phyloP scores from a whole-genome alignment of 2,329 filamentous ascomycete species.

The Fusarium sp. region DNA sequence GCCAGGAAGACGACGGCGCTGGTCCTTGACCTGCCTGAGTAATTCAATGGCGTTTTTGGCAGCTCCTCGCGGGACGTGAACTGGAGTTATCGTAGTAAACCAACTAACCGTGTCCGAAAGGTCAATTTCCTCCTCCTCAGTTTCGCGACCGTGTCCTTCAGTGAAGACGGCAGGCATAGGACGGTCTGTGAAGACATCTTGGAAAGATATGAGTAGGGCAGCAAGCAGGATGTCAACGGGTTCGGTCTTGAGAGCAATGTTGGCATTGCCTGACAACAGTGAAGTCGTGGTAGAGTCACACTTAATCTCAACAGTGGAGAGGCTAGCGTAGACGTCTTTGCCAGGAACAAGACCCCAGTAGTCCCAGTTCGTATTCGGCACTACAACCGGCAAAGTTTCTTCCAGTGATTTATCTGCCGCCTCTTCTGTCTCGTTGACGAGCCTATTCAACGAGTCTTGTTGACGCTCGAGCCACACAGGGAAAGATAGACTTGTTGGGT shows the following conservation, averaged over 20 bases:
- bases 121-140: conserved; percentile 7
- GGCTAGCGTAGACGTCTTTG: conserved; percentile 1
- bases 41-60: not conserved
- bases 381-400: conserved; percentile 1
- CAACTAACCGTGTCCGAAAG: conserved; percentile 7
- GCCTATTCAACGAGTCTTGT: not conserved
- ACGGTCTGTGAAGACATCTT: conserved; percentile 1
- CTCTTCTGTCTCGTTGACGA: not conserved
- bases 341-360: conserved; percentile 10
- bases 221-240: conserved; percentile 3
- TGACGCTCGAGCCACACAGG: conserved; percentile 5
- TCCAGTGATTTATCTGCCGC: not conserved
- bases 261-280: not conserved
- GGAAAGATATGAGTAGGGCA: not conserved
- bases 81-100: conserved; percentile 5
- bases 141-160: conserved; percentile 11
- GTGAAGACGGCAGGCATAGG: conserved; percentile 2
- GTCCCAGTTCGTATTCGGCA: conserved; percentile 3
- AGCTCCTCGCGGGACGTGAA: not conserved
- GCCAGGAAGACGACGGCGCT: not conserved
- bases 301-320: conserved; percentile 2
- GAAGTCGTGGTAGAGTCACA: conserved; percentile 4
- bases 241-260: not conserved
- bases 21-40: conserved; percentile 4
- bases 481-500: conserved; percentile 6